These are phyloP conservation scores for Kregervanrija delftensis DNA, from an alignment of 805 yeast species.

Conservation along the genomic window DNA sequence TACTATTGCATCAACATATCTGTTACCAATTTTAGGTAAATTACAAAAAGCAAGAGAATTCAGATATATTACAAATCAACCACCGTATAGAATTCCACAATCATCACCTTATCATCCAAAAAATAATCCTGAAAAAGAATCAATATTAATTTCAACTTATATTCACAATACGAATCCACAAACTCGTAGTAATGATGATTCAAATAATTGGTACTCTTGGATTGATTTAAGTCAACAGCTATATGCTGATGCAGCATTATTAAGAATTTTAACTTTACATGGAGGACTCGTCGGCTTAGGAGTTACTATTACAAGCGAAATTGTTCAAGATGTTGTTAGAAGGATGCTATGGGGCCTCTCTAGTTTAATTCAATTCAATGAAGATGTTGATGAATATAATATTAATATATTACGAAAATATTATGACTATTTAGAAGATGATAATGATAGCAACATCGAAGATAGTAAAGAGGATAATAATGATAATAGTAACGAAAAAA, in stretches of 20 bases:
- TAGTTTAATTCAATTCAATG: slow-evolving; percentile 15
- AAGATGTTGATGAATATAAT: slow-evolving; percentile 1
- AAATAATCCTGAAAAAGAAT: slow-evolving; percentile 18
- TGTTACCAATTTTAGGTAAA: slow-evolving; percentile 6
- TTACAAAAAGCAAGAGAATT: slow-evolving; percentile 25
- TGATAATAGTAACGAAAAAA: slow-evolving; percentile 1
- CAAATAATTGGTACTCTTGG: slow-evolving; percentile 29
- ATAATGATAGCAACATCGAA: not conserved
- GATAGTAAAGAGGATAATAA: not conserved
- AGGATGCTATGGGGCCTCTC: slow-evolving; percentile 25
- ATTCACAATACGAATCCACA: slow-evolving; percentile 21
- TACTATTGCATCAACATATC: not conserved
- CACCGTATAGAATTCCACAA: slow-evolving; percentile 25
- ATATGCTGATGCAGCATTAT: slow-evolving; percentile 32
- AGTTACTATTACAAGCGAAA: slow-evolving; percentile 18
- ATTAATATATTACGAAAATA: not conserved
- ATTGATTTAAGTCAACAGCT: slow-evolving; percentile 30
- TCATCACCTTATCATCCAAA: slow-evolving; percentile 27
- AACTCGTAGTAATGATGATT: slow-evolving; percentile 16
- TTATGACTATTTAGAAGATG: slow-evolving; percentile 4
- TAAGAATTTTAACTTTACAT: slow-evolving; percentile 30
- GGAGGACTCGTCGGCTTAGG: slow-evolving; percentile 18
- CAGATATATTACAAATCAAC: slow-evolving; percentile 20
- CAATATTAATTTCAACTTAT: slow-evolving; percentile 17
- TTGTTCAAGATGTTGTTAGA: slow-evolving; percentile 26